Percentiles rank a stretch among this genome's conserved stretches.
Conservation (phyloP, 345 rosid genomes). For the Eucalyptus cladocalyx region DNA sequence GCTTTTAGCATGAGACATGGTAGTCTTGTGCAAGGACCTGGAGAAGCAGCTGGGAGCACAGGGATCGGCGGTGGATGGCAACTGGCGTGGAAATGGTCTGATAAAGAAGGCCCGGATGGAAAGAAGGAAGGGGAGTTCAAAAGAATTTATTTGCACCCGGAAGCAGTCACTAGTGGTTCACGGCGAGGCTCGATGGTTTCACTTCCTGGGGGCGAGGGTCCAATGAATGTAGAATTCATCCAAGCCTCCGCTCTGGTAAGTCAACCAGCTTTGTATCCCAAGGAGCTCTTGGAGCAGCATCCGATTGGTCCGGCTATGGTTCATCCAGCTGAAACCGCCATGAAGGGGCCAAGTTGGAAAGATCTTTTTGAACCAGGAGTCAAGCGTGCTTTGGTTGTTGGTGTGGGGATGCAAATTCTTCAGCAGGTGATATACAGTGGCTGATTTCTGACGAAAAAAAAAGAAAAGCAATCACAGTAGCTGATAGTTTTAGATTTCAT, state of each 20-base stretch:
- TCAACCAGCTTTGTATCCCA: neutral
- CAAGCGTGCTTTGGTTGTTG: conserved; percentile 3
- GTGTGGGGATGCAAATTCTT: conserved; percentile 3
- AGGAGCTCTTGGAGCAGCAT: conserved; percentile 6
- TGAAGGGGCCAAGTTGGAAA: conserved; percentile 4
- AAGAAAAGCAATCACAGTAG: no score
- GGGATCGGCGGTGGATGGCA: conserved; percentile 10
- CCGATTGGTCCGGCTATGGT: conserved; percentile 8
- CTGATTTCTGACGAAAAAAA: neutral
- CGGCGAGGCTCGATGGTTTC: conserved; percentile 1
- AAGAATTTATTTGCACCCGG: conserved; percentile 3
- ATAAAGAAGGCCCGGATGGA: neutral
- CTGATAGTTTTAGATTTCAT: neutral
- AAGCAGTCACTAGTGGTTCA: neutral
- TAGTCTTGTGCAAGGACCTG: neutral
- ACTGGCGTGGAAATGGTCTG: conserved; percentile 7
- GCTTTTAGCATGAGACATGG: neutral
- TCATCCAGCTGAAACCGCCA: neutral
- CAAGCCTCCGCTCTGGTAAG: conserved; percentile 7
- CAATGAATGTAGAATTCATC: neutral
- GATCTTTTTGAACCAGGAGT: conserved; percentile 10
- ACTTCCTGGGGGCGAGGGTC: neutral
- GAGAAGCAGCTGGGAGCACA: neutral
- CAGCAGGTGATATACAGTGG: neutral
- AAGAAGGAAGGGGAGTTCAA: conserved; percentile 3